Conservation (phyloP, 345 rosid species). For the Gossypium anomalum region DNA sequence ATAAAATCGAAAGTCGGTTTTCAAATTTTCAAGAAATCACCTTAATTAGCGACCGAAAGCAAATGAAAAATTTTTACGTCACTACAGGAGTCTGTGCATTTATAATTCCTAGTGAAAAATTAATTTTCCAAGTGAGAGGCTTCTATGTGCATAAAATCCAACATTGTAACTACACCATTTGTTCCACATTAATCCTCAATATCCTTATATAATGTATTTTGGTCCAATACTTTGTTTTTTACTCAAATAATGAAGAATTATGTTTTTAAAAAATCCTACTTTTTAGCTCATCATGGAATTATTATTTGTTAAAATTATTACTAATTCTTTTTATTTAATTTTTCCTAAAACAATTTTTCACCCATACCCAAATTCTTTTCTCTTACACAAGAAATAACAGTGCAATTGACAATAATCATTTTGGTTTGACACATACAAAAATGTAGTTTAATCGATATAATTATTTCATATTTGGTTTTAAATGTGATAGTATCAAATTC, state of each 20-base stretch:
- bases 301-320: constrained; percentile 52
- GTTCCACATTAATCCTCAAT: constrained; percentile 24
- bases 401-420: constrained; percentile 76
- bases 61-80: too few relatives aligned
- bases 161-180: constrained; percentile 55
- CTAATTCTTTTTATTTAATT: constrained; percentile 59
- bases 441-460: constrained; percentile 27
- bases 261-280: constrained; percentile 67
- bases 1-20: too few relatives aligned
- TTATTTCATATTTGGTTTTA: constrained; percentile 38
- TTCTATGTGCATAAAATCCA: constrained; percentile 88
- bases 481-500: neutral
- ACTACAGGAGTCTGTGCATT: constrained; percentile 26
- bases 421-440: constrained; percentile 42
- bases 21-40: too few relatives aligned
- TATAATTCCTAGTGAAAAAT: constrained; percentile 60
- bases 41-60: too few relatives aligned
- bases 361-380: too few relatives aligned
- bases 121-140: constrained; percentile 70
- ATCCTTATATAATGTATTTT: constrained; percentile 71
- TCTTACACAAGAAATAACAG: constrained; percentile 7
- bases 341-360: neutral
- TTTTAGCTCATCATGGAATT: constrained; percentile 76
- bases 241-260: constrained; percentile 80
- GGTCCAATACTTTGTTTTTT: constrained; percentile 60